phyloP scores from a whole-genome alignment of 2,329 filamentous ascomycete genomes.

The Hirsutella minnesotensis region DNA sequence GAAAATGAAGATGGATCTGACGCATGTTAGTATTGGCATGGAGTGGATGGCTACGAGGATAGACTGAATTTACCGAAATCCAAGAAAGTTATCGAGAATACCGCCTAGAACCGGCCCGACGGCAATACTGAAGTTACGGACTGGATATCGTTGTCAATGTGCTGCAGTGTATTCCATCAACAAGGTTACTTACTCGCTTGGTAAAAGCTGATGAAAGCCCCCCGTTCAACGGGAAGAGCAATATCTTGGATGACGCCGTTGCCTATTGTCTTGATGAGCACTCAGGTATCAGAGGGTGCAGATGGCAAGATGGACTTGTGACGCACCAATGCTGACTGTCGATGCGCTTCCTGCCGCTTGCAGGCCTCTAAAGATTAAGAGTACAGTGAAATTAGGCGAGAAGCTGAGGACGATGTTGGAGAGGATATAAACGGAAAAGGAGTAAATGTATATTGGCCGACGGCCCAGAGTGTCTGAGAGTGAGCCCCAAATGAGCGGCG shows the following conservation, averaged over 20 bases:
- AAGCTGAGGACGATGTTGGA: constrained; percentile 35
- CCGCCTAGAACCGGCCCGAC: constrained; percentile 22
- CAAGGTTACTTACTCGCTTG: constrained; percentile 5
- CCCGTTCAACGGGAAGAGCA: constrained; percentile 9
- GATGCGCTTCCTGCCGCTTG: constrained; percentile 11
- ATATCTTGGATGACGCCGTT: constrained; percentile 12
- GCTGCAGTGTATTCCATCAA: not conserved
- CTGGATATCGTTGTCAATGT: not conserved
- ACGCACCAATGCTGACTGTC: constrained; percentile 11
- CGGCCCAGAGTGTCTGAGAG: constrained; percentile 35
- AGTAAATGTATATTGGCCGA: constrained; percentile 30
- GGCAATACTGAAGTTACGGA: constrained; percentile 8
- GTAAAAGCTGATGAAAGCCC: constrained; percentile 10
- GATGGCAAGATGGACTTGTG: not conserved
- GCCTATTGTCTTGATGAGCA: not conserved
- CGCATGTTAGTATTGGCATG: not conserved
- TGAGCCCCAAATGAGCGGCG: constrained; percentile 35
- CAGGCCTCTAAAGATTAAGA: constrained; percentile 28
- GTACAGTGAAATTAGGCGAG: constrained; percentile 26
- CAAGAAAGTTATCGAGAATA: constrained; percentile 11
- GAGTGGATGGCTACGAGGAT: not conserved
- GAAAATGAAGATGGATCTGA: constrained; percentile 18
- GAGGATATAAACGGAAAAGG: constrained; percentile 32
- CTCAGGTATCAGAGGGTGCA: not conserved
- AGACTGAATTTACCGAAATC: constrained; percentile 9